phyloP scores from a whole-genome alignment of 495 filamentous ascomycete genomes.

The Penicillium mononematosum region DNA sequence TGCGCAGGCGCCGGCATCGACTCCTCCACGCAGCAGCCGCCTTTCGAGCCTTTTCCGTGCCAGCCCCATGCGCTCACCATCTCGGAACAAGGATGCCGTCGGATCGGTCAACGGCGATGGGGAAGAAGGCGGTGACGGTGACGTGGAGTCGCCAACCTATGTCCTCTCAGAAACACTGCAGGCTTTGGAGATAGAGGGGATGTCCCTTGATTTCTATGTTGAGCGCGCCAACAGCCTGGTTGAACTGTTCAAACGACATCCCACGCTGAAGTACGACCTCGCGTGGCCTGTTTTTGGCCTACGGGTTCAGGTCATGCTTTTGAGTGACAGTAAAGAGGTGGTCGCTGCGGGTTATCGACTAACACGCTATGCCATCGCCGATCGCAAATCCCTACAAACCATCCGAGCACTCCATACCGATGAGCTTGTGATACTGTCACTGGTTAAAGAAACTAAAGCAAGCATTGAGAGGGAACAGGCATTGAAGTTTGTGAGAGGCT shows the following conservation, averaged over 20 bases:
- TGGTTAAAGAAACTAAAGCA: constrained; percentile 92
- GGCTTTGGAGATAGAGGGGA: constrained; percentile 78
- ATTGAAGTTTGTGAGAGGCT: constrained; percentile 91
- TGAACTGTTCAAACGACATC: constrained; percentile 87
- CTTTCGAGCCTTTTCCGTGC: constrained; percentile 68
- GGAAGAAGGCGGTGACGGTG: constrained; percentile 52
- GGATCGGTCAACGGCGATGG: constrained; percentile 45
- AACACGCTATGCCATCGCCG: constrained; percentile 90
- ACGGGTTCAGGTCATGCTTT: constrained; percentile 88
- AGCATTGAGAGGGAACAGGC: constrained; percentile 97
- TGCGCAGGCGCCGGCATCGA: constrained; percentile 60
- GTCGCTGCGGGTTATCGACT: constrained; percentile 92
- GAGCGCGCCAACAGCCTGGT: constrained; percentile 86
- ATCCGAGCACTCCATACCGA: constrained; percentile 88
- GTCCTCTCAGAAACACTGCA: constrained; percentile 85
- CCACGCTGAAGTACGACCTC: constrained; percentile 91
- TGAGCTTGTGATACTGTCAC: constrained; percentile 83
- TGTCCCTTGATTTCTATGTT: constrained; percentile 93
- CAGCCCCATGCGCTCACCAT: constrained; percentile 64
- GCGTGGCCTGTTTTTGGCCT: constrained; percentile 92
- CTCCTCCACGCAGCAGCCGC: constrained; percentile 63
- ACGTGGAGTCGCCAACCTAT: constrained; percentile 85
- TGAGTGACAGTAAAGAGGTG: constrained; percentile 93
- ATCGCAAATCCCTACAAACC: constrained; percentile 80
- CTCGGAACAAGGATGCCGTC: constrained; percentile 46